A percentile compares a stretch with the other conserved stretches of the same genome.
Evolutionary conservation across 1,284 basidiomycete genomes (phyloP).

Genomic region (Trichosporon coremiiforme): DNA sequence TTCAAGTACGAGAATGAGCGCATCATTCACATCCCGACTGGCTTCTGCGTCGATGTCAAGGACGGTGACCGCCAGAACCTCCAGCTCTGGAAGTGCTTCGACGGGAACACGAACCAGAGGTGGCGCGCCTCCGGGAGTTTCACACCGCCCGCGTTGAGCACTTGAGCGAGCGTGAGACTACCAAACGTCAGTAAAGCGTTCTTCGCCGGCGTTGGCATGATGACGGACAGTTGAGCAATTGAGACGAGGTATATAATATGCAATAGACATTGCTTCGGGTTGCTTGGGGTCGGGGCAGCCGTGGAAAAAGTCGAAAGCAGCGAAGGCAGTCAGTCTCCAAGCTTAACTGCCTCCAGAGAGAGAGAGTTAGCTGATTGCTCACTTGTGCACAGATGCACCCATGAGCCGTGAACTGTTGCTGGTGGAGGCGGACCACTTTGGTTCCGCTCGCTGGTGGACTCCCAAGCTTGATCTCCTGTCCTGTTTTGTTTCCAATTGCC

Average conservation of each 20-base stretch:
- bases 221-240: not conserved
- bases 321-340: not conserved
- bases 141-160: too few relatives aligned
- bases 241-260: not conserved
- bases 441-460: not conserved
- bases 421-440: not conserved
- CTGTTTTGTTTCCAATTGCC: too few relatives aligned
- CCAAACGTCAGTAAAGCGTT: too few relatives aligned
- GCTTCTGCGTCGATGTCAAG: not conserved
- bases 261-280: not conserved
- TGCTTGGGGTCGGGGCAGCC: too few relatives aligned
- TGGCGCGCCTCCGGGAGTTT: too few relatives aligned
- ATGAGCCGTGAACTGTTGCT: not conserved
- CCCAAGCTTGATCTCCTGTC: too few relatives aligned
- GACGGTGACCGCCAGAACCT: not conserved
- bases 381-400: too few relatives aligned
- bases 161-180: too few relatives aligned
- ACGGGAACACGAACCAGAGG: constrained; percentile 20
- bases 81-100: constrained; percentile 2
- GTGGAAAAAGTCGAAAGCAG: not conserved
- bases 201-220: too few relatives aligned
- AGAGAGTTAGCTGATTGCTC: not conserved
- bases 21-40: not conserved
- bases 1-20: constrained; percentile 9
- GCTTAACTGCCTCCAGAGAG: not conserved